Conservation (phyloP, 23 red algal genomes). For the Gracilaria caudata region DNA sequence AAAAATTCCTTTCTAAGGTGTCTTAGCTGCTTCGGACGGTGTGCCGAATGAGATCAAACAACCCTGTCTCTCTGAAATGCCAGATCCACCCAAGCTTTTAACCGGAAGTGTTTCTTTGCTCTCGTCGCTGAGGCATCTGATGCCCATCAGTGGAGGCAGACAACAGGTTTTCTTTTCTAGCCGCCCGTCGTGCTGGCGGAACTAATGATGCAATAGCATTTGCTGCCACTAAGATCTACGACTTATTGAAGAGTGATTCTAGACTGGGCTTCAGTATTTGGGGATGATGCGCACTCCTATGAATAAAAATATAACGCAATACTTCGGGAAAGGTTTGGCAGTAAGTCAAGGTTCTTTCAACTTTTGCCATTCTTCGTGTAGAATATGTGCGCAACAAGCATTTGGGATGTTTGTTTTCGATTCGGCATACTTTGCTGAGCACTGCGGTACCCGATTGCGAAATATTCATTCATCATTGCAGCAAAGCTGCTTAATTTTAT, state of each 20-base stretch:
- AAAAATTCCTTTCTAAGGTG: not conserved
- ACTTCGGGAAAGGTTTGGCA: not conserved
- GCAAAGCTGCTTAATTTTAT: slow-evolving; percentile 26
- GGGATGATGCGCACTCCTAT: not conserved
- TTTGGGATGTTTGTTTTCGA: slow-evolving; percentile 13
- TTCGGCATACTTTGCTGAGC: slow-evolving; percentile 15
- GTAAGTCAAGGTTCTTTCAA: slow-evolving; percentile 10
- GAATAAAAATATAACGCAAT: not conserved
- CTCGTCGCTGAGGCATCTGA: not conserved
- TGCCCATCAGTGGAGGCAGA: too few species aligned
- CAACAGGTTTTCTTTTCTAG: slow-evolving; percentile 35
- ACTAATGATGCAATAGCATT: slow-evolving; percentile 23
- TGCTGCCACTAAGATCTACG: not conserved
- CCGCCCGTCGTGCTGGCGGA: slow-evolving; percentile 4
- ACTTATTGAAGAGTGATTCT: slow-evolving; percentile 8
- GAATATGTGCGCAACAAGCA: slow-evolving; percentile 24
- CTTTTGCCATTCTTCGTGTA: slow-evolving; percentile 14
- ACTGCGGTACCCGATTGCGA: not conserved
- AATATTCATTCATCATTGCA: slow-evolving; percentile 10
- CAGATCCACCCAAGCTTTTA: not conserved
- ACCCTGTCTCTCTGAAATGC: not conserved
- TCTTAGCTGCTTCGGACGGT: not conserved
- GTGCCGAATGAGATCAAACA: not conserved
- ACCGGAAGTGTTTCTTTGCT: not conserved
- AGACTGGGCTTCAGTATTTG: not conserved